These are phyloP conservation scores for Brasenia schreberi DNA, from an alignment of 164 flowering plant genomes.

Conservation along the genomic window DNA sequence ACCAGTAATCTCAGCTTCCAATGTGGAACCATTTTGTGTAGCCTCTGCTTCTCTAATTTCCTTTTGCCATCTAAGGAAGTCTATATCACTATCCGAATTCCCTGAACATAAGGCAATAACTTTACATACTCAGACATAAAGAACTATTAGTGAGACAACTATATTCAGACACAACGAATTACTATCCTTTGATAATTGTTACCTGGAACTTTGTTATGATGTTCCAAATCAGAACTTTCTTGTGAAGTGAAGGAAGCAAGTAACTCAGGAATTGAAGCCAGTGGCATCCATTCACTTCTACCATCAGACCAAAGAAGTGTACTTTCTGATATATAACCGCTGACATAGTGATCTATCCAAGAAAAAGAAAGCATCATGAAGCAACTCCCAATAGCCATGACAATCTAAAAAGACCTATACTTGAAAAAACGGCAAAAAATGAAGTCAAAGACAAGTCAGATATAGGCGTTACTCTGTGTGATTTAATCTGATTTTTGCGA, in stretches of 20 bases:
- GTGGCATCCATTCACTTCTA: conserved; percentile 71
- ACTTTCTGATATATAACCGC: conserved; percentile 51
- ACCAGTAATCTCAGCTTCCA: conserved; percentile 4
- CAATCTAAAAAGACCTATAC: no score
- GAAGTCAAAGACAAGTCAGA: no score
- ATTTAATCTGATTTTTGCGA: no score
- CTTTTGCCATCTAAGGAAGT: conserved; percentile 68
- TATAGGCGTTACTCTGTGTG: no score
- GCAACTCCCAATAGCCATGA: no score
- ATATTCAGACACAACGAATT: no score
- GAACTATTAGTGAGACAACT: no score
- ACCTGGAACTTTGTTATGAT: no score
- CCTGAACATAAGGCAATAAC: conserved; percentile 14
- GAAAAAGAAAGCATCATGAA: background rate
- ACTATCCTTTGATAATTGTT: no score
- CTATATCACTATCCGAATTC: conserved; percentile 36
- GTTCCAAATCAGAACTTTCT: background rate
- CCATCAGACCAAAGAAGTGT: conserved; percentile 88
- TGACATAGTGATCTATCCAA: conserved; percentile 66
- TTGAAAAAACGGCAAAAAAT: no score
- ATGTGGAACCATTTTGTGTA: conserved; percentile 12
- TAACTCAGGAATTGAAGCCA: conserved; percentile 62
- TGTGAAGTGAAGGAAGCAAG: conserved; percentile 11
- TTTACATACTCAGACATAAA: background rate
- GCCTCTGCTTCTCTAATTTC: conserved; percentile 61